Evolutionary conservation across 2,329 filamentous ascomycete species (phyloP).

Genomic region (Ceratocystiopsis sp.): DNA sequence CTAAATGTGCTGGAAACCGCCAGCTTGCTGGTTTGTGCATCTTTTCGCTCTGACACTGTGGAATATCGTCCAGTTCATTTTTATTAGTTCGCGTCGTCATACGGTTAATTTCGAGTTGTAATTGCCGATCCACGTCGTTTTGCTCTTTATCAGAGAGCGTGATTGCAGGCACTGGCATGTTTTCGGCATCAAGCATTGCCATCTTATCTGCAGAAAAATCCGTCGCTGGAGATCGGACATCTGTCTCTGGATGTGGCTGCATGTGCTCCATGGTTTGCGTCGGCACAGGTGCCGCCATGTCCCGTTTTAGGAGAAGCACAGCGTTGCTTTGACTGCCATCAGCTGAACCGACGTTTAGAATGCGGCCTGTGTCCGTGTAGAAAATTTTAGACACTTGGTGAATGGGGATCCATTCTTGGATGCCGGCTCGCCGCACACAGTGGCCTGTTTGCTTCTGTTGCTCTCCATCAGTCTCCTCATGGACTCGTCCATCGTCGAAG

Average conservation of each 20-base stretch:
- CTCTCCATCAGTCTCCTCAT: constrained; percentile 22
- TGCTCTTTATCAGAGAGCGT: constrained; percentile 18
- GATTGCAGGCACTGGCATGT: no score
- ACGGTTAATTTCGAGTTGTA: constrained; percentile 19
- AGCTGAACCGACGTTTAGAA: constrained; percentile 55
- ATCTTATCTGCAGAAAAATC: no score
- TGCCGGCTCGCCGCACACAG: constrained; percentile 25
- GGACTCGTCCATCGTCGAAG: constrained; percentile 40
- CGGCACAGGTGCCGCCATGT: constrained; percentile 45
- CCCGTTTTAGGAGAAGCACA: constrained; percentile 57
- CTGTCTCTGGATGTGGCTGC: constrained; percentile 3
- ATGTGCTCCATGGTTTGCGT: constrained; percentile 20
- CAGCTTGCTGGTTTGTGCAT: constrained; percentile 17
- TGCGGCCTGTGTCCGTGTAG: constrained; percentile 79
- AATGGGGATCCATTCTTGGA: constrained; percentile 36
- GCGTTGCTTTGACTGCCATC: constrained; percentile 53
- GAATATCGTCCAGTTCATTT: no score
- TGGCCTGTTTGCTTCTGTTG: constrained; percentile 18
- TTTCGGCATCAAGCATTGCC: no score
- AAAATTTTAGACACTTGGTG: constrained; percentile 69
- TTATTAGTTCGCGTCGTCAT: no score
- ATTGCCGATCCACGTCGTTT: constrained; percentile 28
- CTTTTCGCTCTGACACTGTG: no score
- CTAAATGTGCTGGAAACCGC: constrained; percentile 55
- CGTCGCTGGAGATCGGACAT: no score